phyloP scores from a whole-genome alignment of 192 early-diverging fungal species.

The Funneliformis geosporum region DNA sequence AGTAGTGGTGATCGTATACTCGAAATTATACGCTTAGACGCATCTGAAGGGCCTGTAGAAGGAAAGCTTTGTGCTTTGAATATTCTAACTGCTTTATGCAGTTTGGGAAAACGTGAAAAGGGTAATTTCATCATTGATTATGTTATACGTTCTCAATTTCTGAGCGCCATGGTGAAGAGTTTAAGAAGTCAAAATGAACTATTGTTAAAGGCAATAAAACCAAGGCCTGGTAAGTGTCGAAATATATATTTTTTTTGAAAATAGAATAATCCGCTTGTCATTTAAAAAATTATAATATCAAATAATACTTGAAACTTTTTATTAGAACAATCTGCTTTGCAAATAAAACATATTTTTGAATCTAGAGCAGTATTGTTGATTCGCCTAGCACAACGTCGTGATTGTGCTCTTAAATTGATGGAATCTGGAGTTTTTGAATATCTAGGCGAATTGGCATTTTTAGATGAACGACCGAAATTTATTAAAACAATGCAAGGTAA shows the following conservation, averaged over 20 bases:
- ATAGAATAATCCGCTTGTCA: too few species aligned
- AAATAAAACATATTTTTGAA: conserved; percentile 64
- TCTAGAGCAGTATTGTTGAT: conserved; percentile 80
- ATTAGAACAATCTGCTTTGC: conserved; percentile 1
- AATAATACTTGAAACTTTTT: background rate
- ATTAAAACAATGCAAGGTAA: background rate
- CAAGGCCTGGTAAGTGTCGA: background rate
- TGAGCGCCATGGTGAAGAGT: background rate
- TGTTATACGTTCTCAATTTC: conserved; percentile 30
- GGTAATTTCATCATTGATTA: conserved; percentile 50
- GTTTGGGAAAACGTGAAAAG: conserved; percentile 48
- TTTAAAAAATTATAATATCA: too few species aligned
- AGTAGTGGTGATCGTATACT: conserved; percentile 70
- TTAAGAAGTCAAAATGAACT: conserved; percentile 24
- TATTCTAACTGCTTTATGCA: conserved; percentile 68
- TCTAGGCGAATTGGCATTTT: conserved; percentile 69
- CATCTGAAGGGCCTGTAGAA: conserved; percentile 74
- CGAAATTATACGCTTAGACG: conserved; percentile 77
- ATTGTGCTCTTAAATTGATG: conserved; percentile 77
- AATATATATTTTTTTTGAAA: background rate
- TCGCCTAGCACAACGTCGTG: conserved; percentile 69
- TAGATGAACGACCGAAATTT: conserved; percentile 61
- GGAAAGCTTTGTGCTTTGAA: conserved; percentile 88
- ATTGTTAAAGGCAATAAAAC: background rate
- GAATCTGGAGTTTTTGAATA: conserved; percentile 80